phyloP scores from a whole-genome alignment of 345 rosid genomes.

The Corchorus capsularis region DNA sequence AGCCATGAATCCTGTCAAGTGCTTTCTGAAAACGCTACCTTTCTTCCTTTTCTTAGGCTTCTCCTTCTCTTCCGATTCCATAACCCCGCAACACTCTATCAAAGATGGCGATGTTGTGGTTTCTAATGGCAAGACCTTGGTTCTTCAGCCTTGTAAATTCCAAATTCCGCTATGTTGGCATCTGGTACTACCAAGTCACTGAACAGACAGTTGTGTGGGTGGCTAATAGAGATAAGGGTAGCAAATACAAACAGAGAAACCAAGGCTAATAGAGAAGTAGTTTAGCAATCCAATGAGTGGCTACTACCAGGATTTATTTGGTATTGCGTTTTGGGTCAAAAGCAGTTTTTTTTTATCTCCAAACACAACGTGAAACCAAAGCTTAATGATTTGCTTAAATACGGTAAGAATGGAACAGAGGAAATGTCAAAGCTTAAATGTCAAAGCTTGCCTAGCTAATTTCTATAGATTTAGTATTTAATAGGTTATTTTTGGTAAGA shows the following conservation, averaged over 20 bases:
- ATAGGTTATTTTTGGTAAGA: background rate
- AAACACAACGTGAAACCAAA: no score
- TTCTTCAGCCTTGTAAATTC: slow-evolving; percentile 57
- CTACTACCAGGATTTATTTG: no score
- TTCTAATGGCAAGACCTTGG: slow-evolving; percentile 40
- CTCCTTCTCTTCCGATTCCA: slow-evolving; percentile 28
- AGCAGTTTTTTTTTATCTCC: no score
- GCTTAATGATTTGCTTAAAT: background rate
- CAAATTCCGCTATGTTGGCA: slow-evolving; percentile 55
- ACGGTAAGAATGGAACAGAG: no score
- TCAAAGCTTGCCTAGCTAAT: background rate
- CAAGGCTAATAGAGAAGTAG: no score
- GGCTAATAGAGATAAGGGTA: slow-evolving; percentile 61
- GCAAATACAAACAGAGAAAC: no score
- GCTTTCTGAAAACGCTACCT: background rate
- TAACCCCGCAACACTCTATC: slow-evolving; percentile 31
- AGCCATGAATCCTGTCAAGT: no score
- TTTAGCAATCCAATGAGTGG: no score
- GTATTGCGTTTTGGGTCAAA: no score
- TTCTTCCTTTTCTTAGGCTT: slow-evolving; percentile 25
- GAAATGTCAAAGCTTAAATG: no score
- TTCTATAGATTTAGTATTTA: no score
- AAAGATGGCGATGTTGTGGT: slow-evolving; percentile 45
- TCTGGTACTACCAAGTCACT: slow-evolving; percentile 61
- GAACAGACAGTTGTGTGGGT: slow-evolving; percentile 65